Conservation (phyloP, 1,284 basidiomycete genomes). For the Anthracocystis panici-leucophaei region DNA sequence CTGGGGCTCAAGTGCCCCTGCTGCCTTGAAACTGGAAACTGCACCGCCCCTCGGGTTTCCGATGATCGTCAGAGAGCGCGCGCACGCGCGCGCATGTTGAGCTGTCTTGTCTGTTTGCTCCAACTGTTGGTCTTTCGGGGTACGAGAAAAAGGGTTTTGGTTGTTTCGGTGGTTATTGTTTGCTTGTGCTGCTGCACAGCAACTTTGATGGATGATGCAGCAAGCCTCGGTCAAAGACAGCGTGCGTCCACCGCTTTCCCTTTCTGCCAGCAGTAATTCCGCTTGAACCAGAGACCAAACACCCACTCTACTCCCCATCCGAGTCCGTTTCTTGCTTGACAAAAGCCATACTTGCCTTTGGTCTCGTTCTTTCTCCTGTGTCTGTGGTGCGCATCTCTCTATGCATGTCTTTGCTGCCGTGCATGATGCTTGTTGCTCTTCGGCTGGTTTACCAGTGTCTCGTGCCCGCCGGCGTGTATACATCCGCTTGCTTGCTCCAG, state of each 20-base stretch:
- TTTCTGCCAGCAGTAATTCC: too few species aligned
- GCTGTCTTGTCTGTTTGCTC: background rate
- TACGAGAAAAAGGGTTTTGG: too few species aligned
- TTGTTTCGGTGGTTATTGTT: background rate
- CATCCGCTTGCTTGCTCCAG: background rate
- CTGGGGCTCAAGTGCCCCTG: background rate
- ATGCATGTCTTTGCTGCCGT: background rate
- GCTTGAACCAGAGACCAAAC: too few species aligned
- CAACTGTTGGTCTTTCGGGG: background rate
- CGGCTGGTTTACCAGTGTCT: background rate
- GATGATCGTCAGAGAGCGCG: slow-evolving; percentile 9
- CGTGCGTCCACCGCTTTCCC: too few species aligned
- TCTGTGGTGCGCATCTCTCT: background rate
- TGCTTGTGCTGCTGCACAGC: too few species aligned
- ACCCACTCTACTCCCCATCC: too few species aligned
- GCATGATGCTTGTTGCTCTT: background rate
- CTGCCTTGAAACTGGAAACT: background rate
- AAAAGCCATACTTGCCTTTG: too few species aligned
- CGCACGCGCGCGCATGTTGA: too few species aligned
- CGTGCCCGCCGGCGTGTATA: background rate
- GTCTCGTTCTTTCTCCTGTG: background rate
- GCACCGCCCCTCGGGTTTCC: slow-evolving; percentile 16
- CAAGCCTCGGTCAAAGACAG: too few species aligned
- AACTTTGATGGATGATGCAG: too few species aligned
- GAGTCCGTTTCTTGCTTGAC: too few species aligned